Percentiles rank a stretch among this genome's conserved stretches.
These are phyloP conservation scores for Cercospora citrullina DNA, from an alignment of 2,329 filamentous ascomycete species.

Conservation along the genomic window DNA sequence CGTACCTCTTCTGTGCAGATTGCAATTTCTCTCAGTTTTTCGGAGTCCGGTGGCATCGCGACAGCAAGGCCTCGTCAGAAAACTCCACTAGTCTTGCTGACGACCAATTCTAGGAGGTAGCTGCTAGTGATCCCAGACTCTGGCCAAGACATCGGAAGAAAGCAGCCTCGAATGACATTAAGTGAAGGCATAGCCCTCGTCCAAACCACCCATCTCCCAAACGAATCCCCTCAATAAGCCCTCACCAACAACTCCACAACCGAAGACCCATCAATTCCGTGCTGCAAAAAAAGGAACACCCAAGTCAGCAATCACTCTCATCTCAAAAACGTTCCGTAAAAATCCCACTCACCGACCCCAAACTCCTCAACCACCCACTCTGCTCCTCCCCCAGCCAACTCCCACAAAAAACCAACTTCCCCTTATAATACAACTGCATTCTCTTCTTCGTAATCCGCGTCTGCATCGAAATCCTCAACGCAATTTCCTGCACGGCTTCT, in stretches of 20 bases:
- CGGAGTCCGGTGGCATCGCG: background rate
- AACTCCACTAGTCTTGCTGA: background rate
- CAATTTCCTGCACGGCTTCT: background rate
- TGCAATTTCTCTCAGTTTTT: background rate
- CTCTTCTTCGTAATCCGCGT: background rate
- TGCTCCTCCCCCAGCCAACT: background rate
- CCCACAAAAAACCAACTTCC: background rate
- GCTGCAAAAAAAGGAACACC: background rate
- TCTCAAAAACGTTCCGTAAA: too few relatives aligned
- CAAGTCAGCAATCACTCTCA: background rate
- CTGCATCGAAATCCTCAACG: background rate
- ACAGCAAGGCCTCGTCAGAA: background rate
- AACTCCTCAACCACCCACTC: background rate
- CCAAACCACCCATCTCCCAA: background rate
- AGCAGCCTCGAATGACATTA: background rate
- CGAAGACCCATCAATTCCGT: background rate
- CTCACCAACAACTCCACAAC: background rate
- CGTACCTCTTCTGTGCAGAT: background rate
- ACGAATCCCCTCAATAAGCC: background rate
- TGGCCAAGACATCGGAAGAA: background rate
- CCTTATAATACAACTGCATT: background rate
- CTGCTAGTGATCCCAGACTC: background rate
- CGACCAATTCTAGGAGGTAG: too few relatives aligned
- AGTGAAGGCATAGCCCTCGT: background rate
- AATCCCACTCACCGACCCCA: background rate